phyloP scores from a whole-genome alignment of 2,329 filamentous ascomycete genomes.

The Penicillium sp. region DNA sequence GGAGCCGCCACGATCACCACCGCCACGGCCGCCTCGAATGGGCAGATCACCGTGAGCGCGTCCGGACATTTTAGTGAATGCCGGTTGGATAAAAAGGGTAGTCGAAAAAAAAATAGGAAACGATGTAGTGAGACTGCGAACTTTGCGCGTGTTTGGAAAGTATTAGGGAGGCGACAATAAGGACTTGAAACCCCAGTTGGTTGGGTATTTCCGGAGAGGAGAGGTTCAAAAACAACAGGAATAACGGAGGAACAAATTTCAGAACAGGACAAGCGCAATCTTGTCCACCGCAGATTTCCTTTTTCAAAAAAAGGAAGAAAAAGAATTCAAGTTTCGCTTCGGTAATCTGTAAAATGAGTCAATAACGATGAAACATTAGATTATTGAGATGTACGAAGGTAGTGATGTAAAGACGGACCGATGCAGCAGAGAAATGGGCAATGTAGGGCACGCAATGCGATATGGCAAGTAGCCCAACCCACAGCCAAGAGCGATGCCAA shows the following conservation, averaged over 20 bases:
- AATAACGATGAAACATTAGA: not conserved
- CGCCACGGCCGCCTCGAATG: constrained; percentile 9
- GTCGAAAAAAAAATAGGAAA: not conserved
- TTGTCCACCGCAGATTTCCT: not conserved
- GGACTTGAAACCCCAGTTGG: not conserved
- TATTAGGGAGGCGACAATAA: not conserved
- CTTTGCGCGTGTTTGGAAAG: not conserved
- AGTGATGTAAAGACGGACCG: not conserved
- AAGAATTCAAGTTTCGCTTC: not conserved
- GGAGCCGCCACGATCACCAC: not conserved
- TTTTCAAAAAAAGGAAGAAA: not conserved
- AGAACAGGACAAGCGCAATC: not conserved
- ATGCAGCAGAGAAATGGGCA: not conserved
- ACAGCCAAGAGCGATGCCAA: not conserved
- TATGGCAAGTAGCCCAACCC: not conserved
- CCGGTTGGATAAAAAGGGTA: not conserved
- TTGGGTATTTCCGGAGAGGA: not conserved
- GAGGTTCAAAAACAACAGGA: not conserved
- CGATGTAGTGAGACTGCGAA: too few relatives aligned
- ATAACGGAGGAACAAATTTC: not conserved
- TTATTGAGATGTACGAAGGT: not conserved
- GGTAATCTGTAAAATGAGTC: not conserved
- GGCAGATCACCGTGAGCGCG: constrained; percentile 1
- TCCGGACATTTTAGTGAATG: constrained; percentile 1
- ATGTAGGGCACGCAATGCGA: not conserved